Base-by-base conservation (phyloP, 139 green algal genomes). In the Coelastrella sp. region DNA sequence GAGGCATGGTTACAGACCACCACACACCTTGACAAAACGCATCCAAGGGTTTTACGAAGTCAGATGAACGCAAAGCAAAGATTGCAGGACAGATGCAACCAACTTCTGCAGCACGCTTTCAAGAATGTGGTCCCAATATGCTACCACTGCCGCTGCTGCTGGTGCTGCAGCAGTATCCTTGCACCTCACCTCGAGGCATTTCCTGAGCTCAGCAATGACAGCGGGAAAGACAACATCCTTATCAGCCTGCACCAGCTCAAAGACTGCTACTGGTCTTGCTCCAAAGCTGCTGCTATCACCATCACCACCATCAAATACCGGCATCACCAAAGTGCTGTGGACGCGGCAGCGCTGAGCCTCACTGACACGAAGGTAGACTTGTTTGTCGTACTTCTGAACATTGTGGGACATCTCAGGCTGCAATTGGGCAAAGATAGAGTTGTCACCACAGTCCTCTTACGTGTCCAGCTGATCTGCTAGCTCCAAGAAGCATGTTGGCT, bases 331-430 rank as follows among this genome's bases (percentile, higher is more conserved):
- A 13, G 91, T 92, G 37, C 87, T 93, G 89, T 95, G 89, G 45
- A 98, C 91, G 0, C 89, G 84, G 86, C 94, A 98, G 35, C 94
- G 90, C 89, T 96, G 91, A 27, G 94, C 94, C 75, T 97, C 94
- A 48, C 82, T 91, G 9, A 94, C 94, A 1, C 94, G 88, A 35
- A 97, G 72, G 85, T 96, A 97, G 32, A 96, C 91, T 45, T 88
- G 86, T 74, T 93, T 92, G 83, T 95, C 90, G 81, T 97, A 97
- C 79, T 92, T 92, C 72, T 96, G 94, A 37, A 97, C 92, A 68
- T 97, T 89, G 86, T 92, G 84, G 8, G 73, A 92, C 91, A 97
- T 95, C 85, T 97, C 94, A 5, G 94, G 94, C 93, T 96, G 89
- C 17, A n/a, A 41, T n/a, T n/a, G n/a, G n/a, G n/a, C n/a, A n/a